Base-by-base conservation (phyloP, 106 monocot species). In the Agapanthus africanus region DNA sequence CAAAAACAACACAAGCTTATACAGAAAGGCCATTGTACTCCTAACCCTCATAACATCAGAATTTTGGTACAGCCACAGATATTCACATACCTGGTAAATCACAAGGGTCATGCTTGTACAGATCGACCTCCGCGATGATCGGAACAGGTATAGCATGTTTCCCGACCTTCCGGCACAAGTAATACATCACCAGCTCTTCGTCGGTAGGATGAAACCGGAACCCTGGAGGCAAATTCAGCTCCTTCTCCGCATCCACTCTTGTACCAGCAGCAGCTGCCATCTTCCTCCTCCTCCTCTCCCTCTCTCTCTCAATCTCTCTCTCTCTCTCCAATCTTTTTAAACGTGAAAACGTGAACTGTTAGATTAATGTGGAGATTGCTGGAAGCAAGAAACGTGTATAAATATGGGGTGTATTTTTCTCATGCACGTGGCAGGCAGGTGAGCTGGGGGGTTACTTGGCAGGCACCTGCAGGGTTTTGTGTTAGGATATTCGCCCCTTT, bases 101-200 rank as follows among this genome's bases (percentile, higher is more conserved):
- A 83, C 87, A 87, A 0, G 87, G 87, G 27, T 87, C 63, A 62
- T 62, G 74, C 46, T 82, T 79, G 79, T 87, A 87, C 46, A 87
- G 79, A 59, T 87, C 74, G 73, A 87, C 65, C 52, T 87, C 87
- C 25, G 87, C 87, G 37, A 87, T 87, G 73, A 87, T 87, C 36
- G 77, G 73, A 0, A 80, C 87, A 14, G 83, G 80, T 25, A 56
- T 44, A 56, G 54, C 6, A 31, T 71, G 68, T 25, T 70, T 42
- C 11, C 68, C 18, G 50, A 61, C 77, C 69, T 80, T 79, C 16
- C 37, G 63, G 57, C 77, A 79, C 47, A 87, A 77, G 70, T 87
- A 82, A 77, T 82, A 68, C 21, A 77, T 10, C 25, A 87, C 72
- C 35, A 87, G 82, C 77, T 87, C 86, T 63, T 86, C 86, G 64